Evolutionary conservation across 768 basidiomycete species (phyloP).

Genomic region (Boletus sp.): DNA sequence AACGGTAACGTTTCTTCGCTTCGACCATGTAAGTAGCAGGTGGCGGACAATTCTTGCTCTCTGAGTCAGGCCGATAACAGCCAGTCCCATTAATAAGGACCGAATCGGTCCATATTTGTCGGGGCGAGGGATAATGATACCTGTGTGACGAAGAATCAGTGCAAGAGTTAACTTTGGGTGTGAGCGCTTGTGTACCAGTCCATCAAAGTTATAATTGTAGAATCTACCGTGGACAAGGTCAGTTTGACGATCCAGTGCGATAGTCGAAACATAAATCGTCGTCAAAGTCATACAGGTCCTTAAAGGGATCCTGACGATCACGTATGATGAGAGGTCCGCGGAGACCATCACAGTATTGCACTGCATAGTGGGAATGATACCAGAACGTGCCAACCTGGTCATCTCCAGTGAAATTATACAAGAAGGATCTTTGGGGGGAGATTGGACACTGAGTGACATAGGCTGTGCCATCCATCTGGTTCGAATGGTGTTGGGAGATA

Average conservation of each 20-base stretch:
- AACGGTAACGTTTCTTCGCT: slow-evolving; percentile 36
- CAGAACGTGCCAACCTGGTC: slow-evolving; percentile 41
- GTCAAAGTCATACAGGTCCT: slow-evolving; percentile 17
- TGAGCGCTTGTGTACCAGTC: neutral
- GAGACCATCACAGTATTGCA: too few relatives aligned
- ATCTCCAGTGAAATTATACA: slow-evolving; percentile 34
- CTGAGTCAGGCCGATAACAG: slow-evolving; percentile 17
- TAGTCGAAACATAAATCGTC: slow-evolving; percentile 13
- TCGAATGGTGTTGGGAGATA: slow-evolving; percentile 22
- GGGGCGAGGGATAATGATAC: slow-evolving; percentile 17
- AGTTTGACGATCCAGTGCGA: neutral
- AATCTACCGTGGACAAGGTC: neutral
- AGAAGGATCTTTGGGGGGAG: slow-evolving; percentile 31
- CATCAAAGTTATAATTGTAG: neutral
- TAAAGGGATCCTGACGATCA: too few relatives aligned
- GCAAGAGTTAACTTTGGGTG: neutral
- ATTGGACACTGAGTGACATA: slow-evolving; percentile 45
- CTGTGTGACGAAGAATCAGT: neutral
- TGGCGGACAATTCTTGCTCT: slow-evolving; percentile 19
- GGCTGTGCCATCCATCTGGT: slow-evolving; percentile 31
- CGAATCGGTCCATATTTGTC: slow-evolving; percentile 21
- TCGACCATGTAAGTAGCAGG: slow-evolving; percentile 35
- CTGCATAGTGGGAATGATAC: slow-evolving; percentile 22
- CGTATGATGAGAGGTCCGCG: too few relatives aligned
- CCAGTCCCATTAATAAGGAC: slow-evolving; percentile 44